Evolutionary conservation across 306 rosid species (phyloP).

Genomic region (Notholithocarpus densiflorus): DNA sequence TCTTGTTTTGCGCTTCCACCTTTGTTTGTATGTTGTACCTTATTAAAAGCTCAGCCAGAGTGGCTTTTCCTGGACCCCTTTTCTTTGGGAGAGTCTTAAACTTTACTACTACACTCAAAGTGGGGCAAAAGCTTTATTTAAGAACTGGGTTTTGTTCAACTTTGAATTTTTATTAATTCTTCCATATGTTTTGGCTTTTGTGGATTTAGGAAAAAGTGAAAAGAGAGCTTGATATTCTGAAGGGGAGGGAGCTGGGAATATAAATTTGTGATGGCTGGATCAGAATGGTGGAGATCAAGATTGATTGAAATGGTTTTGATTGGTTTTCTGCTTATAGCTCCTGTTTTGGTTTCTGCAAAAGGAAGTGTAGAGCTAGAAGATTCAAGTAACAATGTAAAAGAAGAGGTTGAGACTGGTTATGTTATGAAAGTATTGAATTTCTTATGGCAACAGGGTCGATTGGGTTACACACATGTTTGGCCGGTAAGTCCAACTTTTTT

Average conservation of each 20-base stretch:
- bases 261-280: constrained; percentile 3
- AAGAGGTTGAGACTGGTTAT: constrained; percentile 17
- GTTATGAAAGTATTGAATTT: constrained; percentile 44
- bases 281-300: constrained; percentile 35
- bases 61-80: too few species aligned
- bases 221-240: not conserved
- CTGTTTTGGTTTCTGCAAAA: constrained; percentile 56
- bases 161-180: not conserved
- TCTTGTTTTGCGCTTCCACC: too few species aligned
- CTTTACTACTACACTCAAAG: too few species aligned
- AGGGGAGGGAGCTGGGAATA: not conserved
- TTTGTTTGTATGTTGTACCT: too few species aligned
- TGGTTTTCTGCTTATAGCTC: constrained; percentile 26
- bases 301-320: constrained; percentile 39
- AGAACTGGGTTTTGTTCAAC: not conserved
- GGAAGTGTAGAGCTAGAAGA: constrained; percentile 38
- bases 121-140: not conserved
- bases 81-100: too few species aligned
- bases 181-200: not conserved
- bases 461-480: constrained; percentile 61
- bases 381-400: constrained; percentile 28
- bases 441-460: constrained; percentile 59
- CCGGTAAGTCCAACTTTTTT: constrained; percentile 50
- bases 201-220: not conserved
- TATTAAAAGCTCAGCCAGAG: too few species aligned